Conservation (phyloP, 2,329 filamentous ascomycete species). For the Penicillium digitatum region DNA sequence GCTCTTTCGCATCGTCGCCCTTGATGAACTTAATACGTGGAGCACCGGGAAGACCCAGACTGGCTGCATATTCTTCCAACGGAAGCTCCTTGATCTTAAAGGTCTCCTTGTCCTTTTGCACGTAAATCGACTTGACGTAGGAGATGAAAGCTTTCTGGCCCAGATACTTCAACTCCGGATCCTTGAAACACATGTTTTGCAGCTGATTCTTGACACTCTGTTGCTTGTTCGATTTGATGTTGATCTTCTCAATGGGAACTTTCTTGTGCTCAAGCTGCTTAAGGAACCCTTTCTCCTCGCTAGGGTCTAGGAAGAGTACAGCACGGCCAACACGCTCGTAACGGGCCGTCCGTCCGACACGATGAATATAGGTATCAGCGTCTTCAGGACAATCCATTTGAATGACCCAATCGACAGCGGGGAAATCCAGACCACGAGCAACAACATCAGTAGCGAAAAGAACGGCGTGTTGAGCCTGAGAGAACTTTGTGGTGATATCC, state of each 20-base stretch:
- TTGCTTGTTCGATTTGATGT: conserved; percentile 84
- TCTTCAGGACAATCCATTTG: conserved; percentile 97
- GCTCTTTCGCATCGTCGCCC: conserved; percentile 77
- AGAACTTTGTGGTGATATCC: conserved; percentile 82
- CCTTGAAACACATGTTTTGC: conserved; percentile 94
- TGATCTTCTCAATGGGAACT: conserved; percentile 81
- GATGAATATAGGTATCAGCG: conserved; percentile 94
- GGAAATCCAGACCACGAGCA: conserved; percentile 90
- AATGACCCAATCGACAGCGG: conserved; percentile 97
- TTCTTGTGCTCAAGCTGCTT: conserved; percentile 81
- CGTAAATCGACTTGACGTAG: conserved; percentile 76
- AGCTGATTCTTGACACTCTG: conserved; percentile 77
- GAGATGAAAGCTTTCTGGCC: conserved; percentile 94
- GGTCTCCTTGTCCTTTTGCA: conserved; percentile 87
- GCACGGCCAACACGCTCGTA: conserved; percentile 85
- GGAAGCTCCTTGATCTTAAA: conserved; percentile 82
- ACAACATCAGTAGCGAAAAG: conserved; percentile 95
- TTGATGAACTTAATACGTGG: conserved; percentile 92
- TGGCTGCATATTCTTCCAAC: conserved; percentile 78
- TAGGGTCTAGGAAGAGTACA: conserved; percentile 86
- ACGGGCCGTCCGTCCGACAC: conserved; percentile 89
- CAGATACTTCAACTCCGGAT: conserved; percentile 87
- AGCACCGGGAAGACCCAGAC: conserved; percentile 82
- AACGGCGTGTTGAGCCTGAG: conserved; percentile 74
- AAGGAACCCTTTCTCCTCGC: conserved; percentile 88